Evolutionary conservation across 2,329 filamentous ascomycete species (phyloP), one percentile per base, ranked within the genome.

Genomic region (Venturia aucupariae): DNA sequence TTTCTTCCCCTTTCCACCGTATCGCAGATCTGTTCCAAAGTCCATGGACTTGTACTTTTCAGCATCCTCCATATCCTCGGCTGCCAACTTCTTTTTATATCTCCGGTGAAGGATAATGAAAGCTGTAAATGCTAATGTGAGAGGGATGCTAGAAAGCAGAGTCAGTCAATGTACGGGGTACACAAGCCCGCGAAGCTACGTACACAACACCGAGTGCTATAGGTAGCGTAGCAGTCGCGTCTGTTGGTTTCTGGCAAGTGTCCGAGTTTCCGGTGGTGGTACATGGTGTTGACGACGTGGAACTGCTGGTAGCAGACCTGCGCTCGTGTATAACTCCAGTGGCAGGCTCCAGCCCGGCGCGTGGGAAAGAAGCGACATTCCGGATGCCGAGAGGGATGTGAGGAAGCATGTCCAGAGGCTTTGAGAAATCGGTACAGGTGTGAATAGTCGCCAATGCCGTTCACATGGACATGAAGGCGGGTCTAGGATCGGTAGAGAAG

Each of bases 41-140:
- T 99, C 94, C 72, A 97, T 82, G 0, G 91, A 94, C 72, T 89
- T 92, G 76, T 95, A 90, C 69, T 90, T 90, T 75, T 97, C 92
- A 67, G 89, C 86, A 75, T 97, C 92, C 67, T 89, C 86, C 22
- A 83, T 82, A 77, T 99, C 94, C 77, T 99, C 94, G 65, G 81
- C 78, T 64, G 81, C 80, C 67, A 91, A 81, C 71, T 86, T 91
- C 73, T 83, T 85, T 46, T 90, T 77, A 71, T 91, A 89, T 74
- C 90, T 84, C 62, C 90, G 85, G 73, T 97, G 92, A 42, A 99
- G 82, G 72, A 86, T 88, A 68, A 92, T 72, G 46, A 97, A 78
- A 1, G 91, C 83, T 60, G 85, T 72, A 0, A 88, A 73, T 24
- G 89, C 87, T 66, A 84, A 78, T 38, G 86, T 79, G 59, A 96